Base-by-base conservation (phyloP, 345 rosid genomes). In the Bretschneidera sinensis region DNA sequence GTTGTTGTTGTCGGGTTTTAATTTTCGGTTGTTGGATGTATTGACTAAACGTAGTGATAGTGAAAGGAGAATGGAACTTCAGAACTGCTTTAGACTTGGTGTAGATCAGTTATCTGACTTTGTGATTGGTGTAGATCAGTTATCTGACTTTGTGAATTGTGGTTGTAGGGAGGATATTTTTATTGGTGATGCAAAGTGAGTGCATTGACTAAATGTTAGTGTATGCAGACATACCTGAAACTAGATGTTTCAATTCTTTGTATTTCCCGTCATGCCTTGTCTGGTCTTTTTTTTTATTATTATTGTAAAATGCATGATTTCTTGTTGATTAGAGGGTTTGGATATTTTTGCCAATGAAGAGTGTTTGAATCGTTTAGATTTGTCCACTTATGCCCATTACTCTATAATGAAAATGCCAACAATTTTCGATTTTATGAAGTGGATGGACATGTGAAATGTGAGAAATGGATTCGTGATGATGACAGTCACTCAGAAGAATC, bases 381-480 rank as follows among this genome's bases (percentile, higher is more conserved):
- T 48, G 43, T 51, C 28, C n/a, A 6, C 55, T 47, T 31, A 54
- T 14, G 35, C 57, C 51, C 21, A 17, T 28, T 48, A 55, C 54
- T 66, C 25, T 13, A 10, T 0, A 16, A 17, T 17, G 17, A 23
- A 9, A 48, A 35, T 18, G 6, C 15, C 25, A 19, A 43, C 54
- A 52, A 33, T 7, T 45, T 60, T 31, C 0, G 31, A n/a, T 60
- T 64, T 57, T 60, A 57, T 51, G 60, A 62, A 94, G 99, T 94
- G 78, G 99, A 94, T 66, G 88, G 82, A 55, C 85, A 78, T 73
- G 79, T 78, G 69, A 90, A 90, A 74, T 90, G 99, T 73, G 97
- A 94, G 80, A 85, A 76, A 78, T 94, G 99, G 99, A 85, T 69
- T 52, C 83, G 83, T 43, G 82, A 84, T 68, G 83, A 85, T 69